Conservation (phyloP, 805 yeast species). For the Candida quercuum region DNA sequence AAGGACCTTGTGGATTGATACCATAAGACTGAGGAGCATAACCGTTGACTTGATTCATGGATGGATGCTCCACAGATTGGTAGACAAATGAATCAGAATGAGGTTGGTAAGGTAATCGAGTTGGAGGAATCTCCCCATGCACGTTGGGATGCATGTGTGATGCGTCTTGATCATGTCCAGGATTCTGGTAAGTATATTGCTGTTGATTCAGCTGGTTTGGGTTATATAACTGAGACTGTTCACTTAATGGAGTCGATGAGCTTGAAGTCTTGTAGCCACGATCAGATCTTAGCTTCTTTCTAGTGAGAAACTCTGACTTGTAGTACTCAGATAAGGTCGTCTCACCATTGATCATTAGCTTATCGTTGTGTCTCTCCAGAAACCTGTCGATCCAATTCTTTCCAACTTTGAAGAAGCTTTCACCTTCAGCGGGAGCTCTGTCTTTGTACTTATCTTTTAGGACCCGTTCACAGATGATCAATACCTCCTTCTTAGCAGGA, state of each 20-base stretch:
- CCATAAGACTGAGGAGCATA: conserved; percentile 3
- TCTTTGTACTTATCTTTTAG: conserved; percentile 19
- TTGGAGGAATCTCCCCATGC: background rate
- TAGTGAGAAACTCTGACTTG: conserved; percentile 22
- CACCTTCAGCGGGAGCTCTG: conserved; percentile 9
- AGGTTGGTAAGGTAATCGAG: conserved; percentile 7
- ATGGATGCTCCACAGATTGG: background rate
- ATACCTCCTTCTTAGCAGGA: conserved; percentile 22
- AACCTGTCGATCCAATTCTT: conserved; percentile 27
- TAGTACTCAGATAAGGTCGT: conserved; percentile 22
- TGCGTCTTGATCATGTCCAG: conserved; percentile 1
- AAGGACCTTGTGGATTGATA: background rate
- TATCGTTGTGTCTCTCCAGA: conserved; percentile 23
- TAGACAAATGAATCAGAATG: conserved; percentile 6
- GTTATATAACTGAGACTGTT: conserved; percentile 1
- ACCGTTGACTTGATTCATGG: conserved; percentile 3
- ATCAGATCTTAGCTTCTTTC: conserved; percentile 20
- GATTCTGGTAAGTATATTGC: conserved; percentile 2
- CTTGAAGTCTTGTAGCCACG: conserved; percentile 13
- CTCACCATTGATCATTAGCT: conserved; percentile 17
- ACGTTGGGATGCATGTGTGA: conserved; percentile 1
- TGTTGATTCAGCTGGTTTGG: conserved; percentile 1
- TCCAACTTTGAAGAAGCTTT: conserved; percentile 21
- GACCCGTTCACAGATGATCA: conserved; percentile 19
- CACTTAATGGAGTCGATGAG: conserved; percentile 13